Percentiles rank a stretch among this genome's conserved stretches.
These are phyloP conservation scores for Lathyrus sativus DNA, from an alignment of 306 rosid species.

Conservation along the genomic window DNA sequence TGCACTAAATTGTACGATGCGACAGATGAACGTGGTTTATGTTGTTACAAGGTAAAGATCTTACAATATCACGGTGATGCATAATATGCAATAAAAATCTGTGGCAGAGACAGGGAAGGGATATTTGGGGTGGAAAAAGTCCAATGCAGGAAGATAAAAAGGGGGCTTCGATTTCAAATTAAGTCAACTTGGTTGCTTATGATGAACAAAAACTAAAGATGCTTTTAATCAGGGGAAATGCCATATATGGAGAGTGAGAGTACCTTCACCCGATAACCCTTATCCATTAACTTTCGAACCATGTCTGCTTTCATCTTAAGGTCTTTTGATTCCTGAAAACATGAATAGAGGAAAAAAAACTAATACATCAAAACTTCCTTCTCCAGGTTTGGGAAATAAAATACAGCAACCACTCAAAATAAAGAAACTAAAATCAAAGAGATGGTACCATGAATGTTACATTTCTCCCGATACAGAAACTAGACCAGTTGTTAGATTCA, in stretches of 20 bases:
- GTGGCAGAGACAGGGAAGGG: background rate
- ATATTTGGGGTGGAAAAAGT: background rate
- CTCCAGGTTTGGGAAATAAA: conserved; percentile 23
- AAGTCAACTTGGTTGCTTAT: background rate
- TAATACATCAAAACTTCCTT: conserved; percentile 32
- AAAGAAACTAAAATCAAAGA: conserved; percentile 9
- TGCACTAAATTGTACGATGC: conserved; percentile 10
- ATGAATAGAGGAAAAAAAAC: conserved; percentile 28
- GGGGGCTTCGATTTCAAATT: background rate
- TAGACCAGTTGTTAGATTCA: conserved; percentile 18
- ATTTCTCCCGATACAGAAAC: background rate
- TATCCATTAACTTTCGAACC: conserved; percentile 75
- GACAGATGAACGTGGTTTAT: conserved; percentile 5
- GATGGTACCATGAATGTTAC: background rate
- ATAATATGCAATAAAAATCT: conserved; percentile 2
- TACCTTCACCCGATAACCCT: conserved; percentile 94
- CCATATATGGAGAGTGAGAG: conserved; percentile 13
- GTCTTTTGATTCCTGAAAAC: conserved; percentile 80
- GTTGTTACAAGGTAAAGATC: conserved; percentile 4
- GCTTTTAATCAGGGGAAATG: conserved; percentile 18
- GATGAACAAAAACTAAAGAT: conserved; percentile 16
- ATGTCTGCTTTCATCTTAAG: conserved; percentile 77
- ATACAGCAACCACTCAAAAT: conserved; percentile 10
- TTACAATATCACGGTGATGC: background rate
- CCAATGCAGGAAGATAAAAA: background rate